Evolutionary conservation across 2,329 filamentous ascomycete species (phyloP).

Genomic region (Tolypocladium guangdongense): DNA sequence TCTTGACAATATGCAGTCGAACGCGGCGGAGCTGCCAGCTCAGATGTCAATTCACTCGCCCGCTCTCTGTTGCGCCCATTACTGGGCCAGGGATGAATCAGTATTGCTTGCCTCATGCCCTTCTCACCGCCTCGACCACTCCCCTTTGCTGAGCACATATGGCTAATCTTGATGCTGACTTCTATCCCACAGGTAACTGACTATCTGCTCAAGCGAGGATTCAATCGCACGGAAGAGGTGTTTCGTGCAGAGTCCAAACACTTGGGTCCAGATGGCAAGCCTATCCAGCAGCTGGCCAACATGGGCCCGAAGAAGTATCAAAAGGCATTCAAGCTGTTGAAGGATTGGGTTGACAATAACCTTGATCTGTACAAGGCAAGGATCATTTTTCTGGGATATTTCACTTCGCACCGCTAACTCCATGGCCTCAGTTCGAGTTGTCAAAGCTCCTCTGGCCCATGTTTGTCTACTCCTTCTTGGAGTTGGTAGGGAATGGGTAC

Average conservation of each 20-base stretch:
- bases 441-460: slow-evolving; percentile 82
- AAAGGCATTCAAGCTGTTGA: slow-evolving; percentile 62
- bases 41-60: not conserved
- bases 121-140: not conserved
- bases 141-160: not conserved
- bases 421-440: slow-evolving; percentile 60
- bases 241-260: slow-evolving; percentile 84
- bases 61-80: not conserved
- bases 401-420: not conserved
- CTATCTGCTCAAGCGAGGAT: slow-evolving; percentile 91
- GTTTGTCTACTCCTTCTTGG: slow-evolving; percentile 86
- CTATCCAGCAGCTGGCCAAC: slow-evolving; percentile 59
- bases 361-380: slow-evolving; percentile 85
- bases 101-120: not conserved
- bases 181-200: slow-evolving; percentile 57
- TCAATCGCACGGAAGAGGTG: slow-evolving; percentile 83
- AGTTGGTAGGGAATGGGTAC: slow-evolving; percentile 63
- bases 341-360: slow-evolving; percentile 80
- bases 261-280: slow-evolving; percentile 69
- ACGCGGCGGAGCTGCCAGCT: not conserved
- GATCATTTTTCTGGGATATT: not conserved
- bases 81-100: not conserved
- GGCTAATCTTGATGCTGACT: not conserved
- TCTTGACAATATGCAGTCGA: not conserved
- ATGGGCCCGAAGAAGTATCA: slow-evolving; percentile 66